Evolutionary conservation across 2,329 filamentous ascomycete genomes (phyloP), one percentile per base, ranked within the genome.

Genomic region (Hypoxylon sp.): DNA sequence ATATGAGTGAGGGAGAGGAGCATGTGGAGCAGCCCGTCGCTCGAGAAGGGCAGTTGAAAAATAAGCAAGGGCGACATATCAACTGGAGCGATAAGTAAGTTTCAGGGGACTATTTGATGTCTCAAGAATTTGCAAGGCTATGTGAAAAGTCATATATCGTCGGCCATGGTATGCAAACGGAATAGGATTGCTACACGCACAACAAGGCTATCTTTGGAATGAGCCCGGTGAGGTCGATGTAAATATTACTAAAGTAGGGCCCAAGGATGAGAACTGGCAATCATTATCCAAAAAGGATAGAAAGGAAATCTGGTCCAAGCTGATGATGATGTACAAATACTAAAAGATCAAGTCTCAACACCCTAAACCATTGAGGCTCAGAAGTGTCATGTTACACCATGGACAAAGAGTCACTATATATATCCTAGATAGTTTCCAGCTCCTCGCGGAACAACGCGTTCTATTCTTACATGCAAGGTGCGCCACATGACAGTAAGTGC

Each of bases 21-120:
- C 71, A 72, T 10, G 72, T 73, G 29, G 69, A 73, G 48, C 17
- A 57, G 37, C 26, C 66, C 14, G 9, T 46, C 1, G 35, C 58
- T n/a, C 76, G 76, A 47, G 78, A 80, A 63, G 80, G 81, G 2
- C 76, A 78, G 63, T 74, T 82, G 48, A 81, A 78, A 73, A 81
- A 79, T 64, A 84, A 81, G 65, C 78, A 82, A 54, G 84, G 84
- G 2, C 75, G 81, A 54, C 79, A 79, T 65, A 78, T 85, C 63
- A 79, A 74, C 47, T 85, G 83, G 84, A 77, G 69, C 51, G 74
- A 76, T 17, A 70, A 76, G 53, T 77, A 69, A 75, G 37, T 22
- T 37, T 42, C 24, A 47, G 10, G 14, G 31, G 13, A 42, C 11
- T 24, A 6, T 37, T 19, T 5, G 13, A 29, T 14, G n/a, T 26